Conservation (phyloP, 2,329 filamentous ascomycete genomes). For the Aspergillus sp. region DNA sequence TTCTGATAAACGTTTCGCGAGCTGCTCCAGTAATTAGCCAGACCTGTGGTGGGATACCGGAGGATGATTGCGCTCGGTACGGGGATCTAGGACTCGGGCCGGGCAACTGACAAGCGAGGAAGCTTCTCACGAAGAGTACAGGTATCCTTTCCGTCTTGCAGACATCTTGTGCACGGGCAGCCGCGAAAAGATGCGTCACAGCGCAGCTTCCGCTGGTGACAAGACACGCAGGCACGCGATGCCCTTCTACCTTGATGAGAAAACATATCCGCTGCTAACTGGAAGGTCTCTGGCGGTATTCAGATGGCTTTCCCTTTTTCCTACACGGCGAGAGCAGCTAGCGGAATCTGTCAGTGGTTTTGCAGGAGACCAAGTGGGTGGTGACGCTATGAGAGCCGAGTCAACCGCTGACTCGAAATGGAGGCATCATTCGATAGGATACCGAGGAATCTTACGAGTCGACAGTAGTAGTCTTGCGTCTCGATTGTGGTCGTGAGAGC, state of each 20-base stretch:
- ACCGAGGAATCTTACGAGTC: not conserved
- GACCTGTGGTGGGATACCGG: not conserved
- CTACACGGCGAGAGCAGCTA: not conserved
- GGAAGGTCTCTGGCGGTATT: too few species aligned
- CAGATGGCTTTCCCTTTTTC: not conserved
- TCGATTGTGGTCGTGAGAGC: not conserved
- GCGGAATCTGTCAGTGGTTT: not conserved
- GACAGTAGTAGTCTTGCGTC: not conserved
- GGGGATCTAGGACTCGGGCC: not conserved
- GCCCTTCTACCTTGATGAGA: not conserved
- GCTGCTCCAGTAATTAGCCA: not conserved
- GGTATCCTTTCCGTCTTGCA: not conserved
- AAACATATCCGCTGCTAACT: not conserved
- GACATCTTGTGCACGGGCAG: not conserved
- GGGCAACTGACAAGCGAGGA: constrained; percentile 1
- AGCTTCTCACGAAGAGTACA: constrained; percentile 5
- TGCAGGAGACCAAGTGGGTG: not conserved
- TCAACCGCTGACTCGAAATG: not conserved
- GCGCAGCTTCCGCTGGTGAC: not conserved
- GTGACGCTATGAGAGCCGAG: not conserved
- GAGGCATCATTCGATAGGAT: not conserved
- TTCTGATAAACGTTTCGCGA: not conserved
- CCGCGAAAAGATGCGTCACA: not conserved
- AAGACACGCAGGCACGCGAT: not conserved
- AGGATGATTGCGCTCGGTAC: not conserved